Base-by-base conservation (phyloP, 345 rosid species). In the Linum tenue region DNA sequence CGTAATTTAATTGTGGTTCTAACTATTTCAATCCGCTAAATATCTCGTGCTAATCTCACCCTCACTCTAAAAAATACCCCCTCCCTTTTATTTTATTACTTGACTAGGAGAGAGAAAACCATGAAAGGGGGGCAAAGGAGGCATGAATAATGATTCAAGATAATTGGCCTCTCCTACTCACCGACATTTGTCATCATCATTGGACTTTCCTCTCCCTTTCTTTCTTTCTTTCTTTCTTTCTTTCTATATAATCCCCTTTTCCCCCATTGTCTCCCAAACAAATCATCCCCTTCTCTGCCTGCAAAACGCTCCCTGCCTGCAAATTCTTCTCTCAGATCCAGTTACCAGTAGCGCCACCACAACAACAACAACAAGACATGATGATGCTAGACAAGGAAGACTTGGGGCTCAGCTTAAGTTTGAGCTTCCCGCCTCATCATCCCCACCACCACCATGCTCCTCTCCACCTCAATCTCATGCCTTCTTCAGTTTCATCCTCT, bases 321-420 rank as follows among this genome's bases (percentile, higher is more conserved):
- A 48, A 48, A 48, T 3, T 9, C 3, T 9, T 12, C 44, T 41
- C 44, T 41, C 44, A 41, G 44, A 41, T 41, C 44, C 5, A 41
- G 9, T 41, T 41, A 22, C 31, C 31, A 22, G 31, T 22, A 22
- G 31, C 31, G 31, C 31, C 31, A 22, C 31, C 31, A 22, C 31
- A 22, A 22, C 31, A 38, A n/a, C 44, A 41, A 62, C 74, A 38
- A 14, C 50, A 14, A 5, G 67, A 55, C 39, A 77, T 61, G 55
- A 80, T 79, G 85, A 75, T 79, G 88, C 66, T 73, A 64, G 96
- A 76, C 70, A 86, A 87, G 73, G 92, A 87, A 42, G 99, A 87
- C 77, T 77, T 94, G 70, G 95, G 99, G 58, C 71, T 94, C 75
- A 84, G 91, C 69, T 77, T 90, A 55, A 74, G 96, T 80, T 78